A percentile compares a stretch with the other conserved stretches of the same genome.
These are phyloP conservation scores for Lyophyllum atratum DNA, from an alignment of 768 basidiomycete genomes.

Conservation along the genomic window DNA sequence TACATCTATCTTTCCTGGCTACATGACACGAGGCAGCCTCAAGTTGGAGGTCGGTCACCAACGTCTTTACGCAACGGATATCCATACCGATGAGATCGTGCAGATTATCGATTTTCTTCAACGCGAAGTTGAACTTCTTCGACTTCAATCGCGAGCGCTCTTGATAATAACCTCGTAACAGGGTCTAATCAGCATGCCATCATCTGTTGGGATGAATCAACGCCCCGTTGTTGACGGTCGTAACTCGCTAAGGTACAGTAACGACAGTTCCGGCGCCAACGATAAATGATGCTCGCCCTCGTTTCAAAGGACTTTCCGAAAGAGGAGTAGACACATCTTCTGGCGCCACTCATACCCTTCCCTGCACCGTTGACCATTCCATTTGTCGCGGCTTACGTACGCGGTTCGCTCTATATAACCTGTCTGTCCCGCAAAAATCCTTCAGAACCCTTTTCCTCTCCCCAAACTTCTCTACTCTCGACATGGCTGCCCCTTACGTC, in stretches of 20 bases:
- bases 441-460: background rate
- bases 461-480: background rate
- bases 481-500: background rate
- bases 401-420: background rate
- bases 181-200: too few relatives aligned
- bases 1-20: too few relatives aligned
- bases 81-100: too few relatives aligned
- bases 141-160: too few relatives aligned
- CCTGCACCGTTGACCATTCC: constrained; percentile 3
- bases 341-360: background rate
- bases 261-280: background rate
- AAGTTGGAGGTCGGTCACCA: too few relatives aligned
- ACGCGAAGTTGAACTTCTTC: too few relatives aligned
- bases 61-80: too few relatives aligned
- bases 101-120: too few relatives aligned
- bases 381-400: constrained; percentile 1
- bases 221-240: background rate
- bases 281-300: background rate
- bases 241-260: too few relatives aligned
- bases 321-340: background rate
- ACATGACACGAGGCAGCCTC: too few relatives aligned
- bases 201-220: background rate
- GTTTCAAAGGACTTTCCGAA: background rate
- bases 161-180: too few relatives aligned
- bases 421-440: background rate